Base-by-base conservation (phyloP, 2,329 filamentous ascomycete species). In the Podosphaera fusca region DNA sequence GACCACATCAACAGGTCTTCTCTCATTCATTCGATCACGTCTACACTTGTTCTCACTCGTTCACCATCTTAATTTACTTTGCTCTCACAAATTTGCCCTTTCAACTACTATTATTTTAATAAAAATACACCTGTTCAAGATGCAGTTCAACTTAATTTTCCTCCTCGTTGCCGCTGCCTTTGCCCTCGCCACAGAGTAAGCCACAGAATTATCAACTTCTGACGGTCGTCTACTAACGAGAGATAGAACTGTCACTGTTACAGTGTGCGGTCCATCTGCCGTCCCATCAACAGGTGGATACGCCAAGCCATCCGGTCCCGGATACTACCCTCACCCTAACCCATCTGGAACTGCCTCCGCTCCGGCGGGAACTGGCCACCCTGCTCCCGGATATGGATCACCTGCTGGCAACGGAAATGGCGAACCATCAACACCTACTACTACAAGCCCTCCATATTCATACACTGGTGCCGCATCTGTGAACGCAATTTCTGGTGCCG, bases 401-500 rank as follows among this genome's bases (percentile, higher is more conserved):
- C 38, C 38, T 3, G 38, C 38, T 12, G 38, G 38, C 10, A 21
- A 21, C 1, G 21, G 21, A 1, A 21, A 21, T 21, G 38, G 38
- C 38, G 10, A 8, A 1, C 38, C 38, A 42, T 42, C 38, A 7
- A 42, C 59, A 7, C 51, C 63, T 12, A 61, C 58, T 31, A 36
- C 61, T 12, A 64, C 63, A 40, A 60, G 63, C 31, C 60, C 58
- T 49, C 65, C 64, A 58, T 63, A 42, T 58, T 65, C 61, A 34
- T 61, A 60, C 30, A 64, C 61, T 54, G 65, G 64, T 59, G 66
- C 61, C 55, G 66, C 63, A 52, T 59, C 60, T 51, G 55, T 64
- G 9, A 64, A 66, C 55, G 60, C 62, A 55, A 62, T 61, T 55
- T 66, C 65, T 50, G 65, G 63, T 35, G 55, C 67, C 50, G 66